These are phyloP conservation scores for Poterioochromonas sp. DNA, from an alignment of 352 stramenopile genomes.

Conservation along the genomic window DNA sequence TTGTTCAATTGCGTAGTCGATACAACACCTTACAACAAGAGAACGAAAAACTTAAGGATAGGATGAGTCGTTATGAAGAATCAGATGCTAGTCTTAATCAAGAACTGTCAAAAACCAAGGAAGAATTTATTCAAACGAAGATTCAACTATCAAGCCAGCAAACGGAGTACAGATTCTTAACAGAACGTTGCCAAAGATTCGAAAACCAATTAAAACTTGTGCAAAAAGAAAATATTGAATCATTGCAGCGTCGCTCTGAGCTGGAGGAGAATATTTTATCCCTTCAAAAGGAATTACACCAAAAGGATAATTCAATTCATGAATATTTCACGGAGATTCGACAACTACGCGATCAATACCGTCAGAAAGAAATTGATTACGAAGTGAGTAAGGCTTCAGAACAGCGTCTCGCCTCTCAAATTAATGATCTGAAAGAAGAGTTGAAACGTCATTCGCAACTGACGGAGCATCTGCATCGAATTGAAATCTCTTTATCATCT, in stretches of 20 bases:
- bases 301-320: conserved; percentile 19
- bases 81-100: conserved; percentile 57
- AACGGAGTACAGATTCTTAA: no score
- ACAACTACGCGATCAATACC: conserved; percentile 31
- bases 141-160: conserved; percentile 54
- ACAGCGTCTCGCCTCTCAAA: background rate
- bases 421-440: background rate
- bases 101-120: conserved; percentile 52
- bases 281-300: background rate
- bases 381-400: conserved; percentile 9
- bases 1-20: no score
- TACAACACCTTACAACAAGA: no score
- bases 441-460: background rate
- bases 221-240: conserved; percentile 53
- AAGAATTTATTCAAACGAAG: conserved; percentile 51
- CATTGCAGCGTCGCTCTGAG: conserved; percentile 41
- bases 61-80: background rate
- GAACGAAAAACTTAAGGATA: conserved; percentile 2
- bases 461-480: conserved; percentile 17
- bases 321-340: conserved; percentile 41
- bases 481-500: conserved; percentile 36
- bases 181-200: conserved; percentile 42
- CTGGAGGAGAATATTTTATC: background rate
- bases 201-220: conserved; percentile 50
- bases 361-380: conserved; percentile 25